Conservation (phyloP, 805 yeast species). For the Yarrowia sp. region DNA sequence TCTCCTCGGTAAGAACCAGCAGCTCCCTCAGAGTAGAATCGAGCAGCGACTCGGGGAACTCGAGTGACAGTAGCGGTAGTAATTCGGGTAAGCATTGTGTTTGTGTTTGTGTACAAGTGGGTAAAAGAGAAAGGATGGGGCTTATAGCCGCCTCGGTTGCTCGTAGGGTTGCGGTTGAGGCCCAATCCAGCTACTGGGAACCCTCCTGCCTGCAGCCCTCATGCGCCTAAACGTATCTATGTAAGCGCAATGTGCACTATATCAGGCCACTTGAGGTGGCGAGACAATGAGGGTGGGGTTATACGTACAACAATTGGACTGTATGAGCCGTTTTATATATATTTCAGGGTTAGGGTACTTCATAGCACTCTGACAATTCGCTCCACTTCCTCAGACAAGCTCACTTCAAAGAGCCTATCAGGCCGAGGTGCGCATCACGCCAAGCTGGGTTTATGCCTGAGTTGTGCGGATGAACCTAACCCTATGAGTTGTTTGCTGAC, state of each 20-base stretch:
- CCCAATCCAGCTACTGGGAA: background rate
- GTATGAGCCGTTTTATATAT: too few relatives aligned
- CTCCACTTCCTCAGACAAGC: too few relatives aligned
- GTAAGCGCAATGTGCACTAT: background rate
- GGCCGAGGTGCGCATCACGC: constrained; percentile 21
- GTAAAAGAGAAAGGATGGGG: background rate
- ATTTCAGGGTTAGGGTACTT: background rate
- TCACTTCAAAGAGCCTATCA: background rate
- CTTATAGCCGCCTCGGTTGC: constrained; percentile 27
- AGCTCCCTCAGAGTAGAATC: constrained; percentile 55
- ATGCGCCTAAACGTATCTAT: constrained; percentile 1
- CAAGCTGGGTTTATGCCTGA: background rate
- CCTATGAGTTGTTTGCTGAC: too few relatives aligned
- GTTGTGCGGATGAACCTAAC: too few relatives aligned
- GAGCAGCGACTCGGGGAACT: constrained; percentile 34
- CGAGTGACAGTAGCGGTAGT: constrained; percentile 28
- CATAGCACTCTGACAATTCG: too few relatives aligned
- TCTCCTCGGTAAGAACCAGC: constrained; percentile 59
- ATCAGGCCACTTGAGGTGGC: background rate
- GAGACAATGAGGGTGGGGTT: background rate
- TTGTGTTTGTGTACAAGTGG: background rate
- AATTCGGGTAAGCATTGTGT: constrained; percentile 29
- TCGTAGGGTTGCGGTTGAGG: background rate
- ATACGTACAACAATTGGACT: background rate
- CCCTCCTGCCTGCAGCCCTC: background rate